Evolutionary conservation across 2,329 filamentous ascomycete species (phyloP).

Genomic region (Tympanopsis confertula): DNA sequence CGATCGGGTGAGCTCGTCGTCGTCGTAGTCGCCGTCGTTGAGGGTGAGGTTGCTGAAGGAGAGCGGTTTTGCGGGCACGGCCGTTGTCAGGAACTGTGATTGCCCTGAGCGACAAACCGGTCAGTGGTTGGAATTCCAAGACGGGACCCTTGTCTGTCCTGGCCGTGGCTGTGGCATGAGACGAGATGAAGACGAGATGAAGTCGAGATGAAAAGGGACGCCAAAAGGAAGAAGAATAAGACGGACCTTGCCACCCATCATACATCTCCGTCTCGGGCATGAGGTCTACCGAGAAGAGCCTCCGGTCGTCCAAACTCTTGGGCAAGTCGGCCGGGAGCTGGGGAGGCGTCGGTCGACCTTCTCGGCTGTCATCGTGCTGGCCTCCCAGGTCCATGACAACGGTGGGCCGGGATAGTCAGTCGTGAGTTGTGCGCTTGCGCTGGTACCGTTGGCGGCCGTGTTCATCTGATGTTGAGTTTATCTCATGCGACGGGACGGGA

Average conservation of each 20-base stretch:
- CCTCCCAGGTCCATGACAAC: conserved; percentile 26
- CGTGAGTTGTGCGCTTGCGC: too few species aligned
- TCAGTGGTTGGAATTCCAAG: neutral
- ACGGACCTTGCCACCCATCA: conserved; percentile 90
- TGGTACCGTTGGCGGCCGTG: too few species aligned
- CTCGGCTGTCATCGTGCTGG: conserved; percentile 19
- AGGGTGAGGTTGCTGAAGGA: conserved; percentile 73
- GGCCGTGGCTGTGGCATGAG: neutral
- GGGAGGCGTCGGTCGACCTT: conserved; percentile 30
- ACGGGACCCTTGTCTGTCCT: neutral
- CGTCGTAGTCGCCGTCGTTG: conserved; percentile 65
- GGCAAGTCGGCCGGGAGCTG: conserved; percentile 74
- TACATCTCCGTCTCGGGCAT: conserved; percentile 89
- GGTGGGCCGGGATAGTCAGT: too few species aligned
- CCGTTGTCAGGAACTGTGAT: conserved; percentile 85
- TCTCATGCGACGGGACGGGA: too few species aligned
- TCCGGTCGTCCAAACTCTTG: conserved; percentile 80
- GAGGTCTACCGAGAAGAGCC: conserved; percentile 52
- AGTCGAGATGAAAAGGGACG: conserved; percentile 4
- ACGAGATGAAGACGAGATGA: conserved; percentile 5
- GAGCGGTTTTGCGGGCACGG: conserved; percentile 71
- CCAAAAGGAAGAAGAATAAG: conserved; percentile 17
- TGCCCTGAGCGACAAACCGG: conserved; percentile 48
- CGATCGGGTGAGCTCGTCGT: conserved; percentile 42
- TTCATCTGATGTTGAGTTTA: too few species aligned